Percentiles rank a stretch among this genome's conserved stretches.
phyloP scores from a whole-genome alignment of 768 basidiomycete genomes.

The Hortiboletus campestris region DNA sequence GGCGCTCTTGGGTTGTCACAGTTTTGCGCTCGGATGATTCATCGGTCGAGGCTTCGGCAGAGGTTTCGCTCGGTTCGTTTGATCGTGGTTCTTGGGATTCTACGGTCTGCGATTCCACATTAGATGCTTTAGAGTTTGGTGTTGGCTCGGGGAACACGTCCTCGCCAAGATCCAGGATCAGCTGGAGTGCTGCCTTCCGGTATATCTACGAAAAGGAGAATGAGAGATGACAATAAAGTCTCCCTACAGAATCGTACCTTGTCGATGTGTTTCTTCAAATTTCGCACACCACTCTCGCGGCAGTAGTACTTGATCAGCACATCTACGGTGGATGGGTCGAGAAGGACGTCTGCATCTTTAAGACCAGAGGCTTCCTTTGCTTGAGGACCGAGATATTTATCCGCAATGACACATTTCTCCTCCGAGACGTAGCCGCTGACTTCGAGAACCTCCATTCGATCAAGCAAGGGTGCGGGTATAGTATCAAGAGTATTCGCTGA shows the following conservation, averaged over 20 bases:
- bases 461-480: constrained; percentile 89
- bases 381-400: constrained; percentile 86
- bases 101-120: constrained; percentile 36
- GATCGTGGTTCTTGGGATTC: constrained; percentile 51
- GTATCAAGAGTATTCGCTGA: constrained; percentile 89
- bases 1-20: constrained; percentile 75
- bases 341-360: constrained; percentile 75
- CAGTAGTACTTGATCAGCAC: constrained; percentile 95
- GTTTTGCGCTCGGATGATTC: constrained; percentile 40
- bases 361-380: constrained; percentile 90
- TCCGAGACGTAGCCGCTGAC: constrained; percentile 93
- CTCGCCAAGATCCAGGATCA: constrained; percentile 90
- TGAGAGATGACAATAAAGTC: background rate
- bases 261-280: constrained; percentile 97
- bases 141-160: constrained; percentile 74
- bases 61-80: constrained; percentile 34
- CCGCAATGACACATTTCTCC: constrained; percentile 87
- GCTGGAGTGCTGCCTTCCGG: constrained; percentile 89
- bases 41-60: constrained; percentile 17
- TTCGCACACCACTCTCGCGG: constrained; percentile 94
- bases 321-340: constrained; percentile 79
- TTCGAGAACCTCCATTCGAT: constrained; percentile 96
- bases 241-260: constrained; percentile 59
- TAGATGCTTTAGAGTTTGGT: constrained; percentile 17
- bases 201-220: constrained; percentile 63